Conservation (phyloP, 176 grass and related monocot genomes). For the Lolium multiflorum region DNA sequence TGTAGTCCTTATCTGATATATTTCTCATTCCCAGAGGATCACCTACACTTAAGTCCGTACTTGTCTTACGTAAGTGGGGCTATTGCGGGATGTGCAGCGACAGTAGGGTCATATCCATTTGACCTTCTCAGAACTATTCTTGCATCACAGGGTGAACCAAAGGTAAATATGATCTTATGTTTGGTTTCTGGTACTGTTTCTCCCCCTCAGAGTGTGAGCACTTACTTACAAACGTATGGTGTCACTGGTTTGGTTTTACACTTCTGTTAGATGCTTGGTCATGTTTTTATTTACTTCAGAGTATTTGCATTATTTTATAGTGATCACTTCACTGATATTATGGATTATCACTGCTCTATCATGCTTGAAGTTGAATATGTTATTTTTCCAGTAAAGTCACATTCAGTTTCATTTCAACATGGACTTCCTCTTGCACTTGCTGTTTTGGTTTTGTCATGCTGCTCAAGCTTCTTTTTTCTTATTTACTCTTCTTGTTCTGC, state of each 20-base stretch:
- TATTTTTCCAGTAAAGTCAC: neutral
- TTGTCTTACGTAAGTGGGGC: slow-evolving; percentile 94
- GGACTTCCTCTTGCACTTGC: neutral
- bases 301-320: neutral
- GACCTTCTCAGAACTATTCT: slow-evolving; percentile 98
- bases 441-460: neutral
- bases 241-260: neutral
- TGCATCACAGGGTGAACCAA: slow-evolving; percentile 99
- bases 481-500: neutral
- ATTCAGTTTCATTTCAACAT: slow-evolving; percentile 22
- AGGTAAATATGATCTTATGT: slow-evolving; percentile 61
- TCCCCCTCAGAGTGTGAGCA: neutral
- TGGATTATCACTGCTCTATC: neutral
- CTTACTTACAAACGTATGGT: slow-evolving; percentile 30
- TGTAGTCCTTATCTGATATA: slow-evolving; percentile 32
- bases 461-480: neutral
- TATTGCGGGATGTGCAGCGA: slow-evolving; percentile 89
- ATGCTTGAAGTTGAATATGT: neutral
- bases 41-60: slow-evolving; percentile 88
- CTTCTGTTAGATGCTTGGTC: neutral
- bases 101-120: slow-evolving; percentile 96
- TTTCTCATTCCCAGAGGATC: slow-evolving; percentile 74
- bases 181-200: neutral
- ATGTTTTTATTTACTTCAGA: neutral
- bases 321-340: neutral